phyloP scores from a whole-genome alignment of 2,329 filamentous ascomycete genomes.

The Macrophomina tecta region DNA sequence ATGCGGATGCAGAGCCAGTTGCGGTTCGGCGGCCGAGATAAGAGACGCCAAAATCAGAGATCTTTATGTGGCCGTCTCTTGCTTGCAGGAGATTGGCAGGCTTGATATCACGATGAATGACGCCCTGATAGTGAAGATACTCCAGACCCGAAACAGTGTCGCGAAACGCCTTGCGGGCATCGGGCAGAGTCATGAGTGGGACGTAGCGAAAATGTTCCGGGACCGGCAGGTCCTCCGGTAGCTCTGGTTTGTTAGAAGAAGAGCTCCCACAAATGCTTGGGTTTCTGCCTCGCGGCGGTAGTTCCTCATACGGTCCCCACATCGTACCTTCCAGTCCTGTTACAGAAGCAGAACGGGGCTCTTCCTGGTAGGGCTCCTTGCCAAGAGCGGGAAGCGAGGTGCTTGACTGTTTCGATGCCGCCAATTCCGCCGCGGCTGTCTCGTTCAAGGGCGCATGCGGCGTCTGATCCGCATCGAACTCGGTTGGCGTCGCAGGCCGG shows the following conservation, averaged over 20 bases:
- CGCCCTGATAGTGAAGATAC: constrained; percentile 71
- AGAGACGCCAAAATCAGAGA: constrained; percentile 97
- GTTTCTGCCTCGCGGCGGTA: constrained; percentile 68
- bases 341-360: constrained; percentile 31
- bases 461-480: constrained; percentile 26
- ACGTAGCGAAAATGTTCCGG: constrained; percentile 93
- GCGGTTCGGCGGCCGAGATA: constrained; percentile 90
- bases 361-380: constrained; percentile 11
- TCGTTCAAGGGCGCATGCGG: constrained; percentile 28
- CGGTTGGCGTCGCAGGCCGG: constrained; percentile 16
- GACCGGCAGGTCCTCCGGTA: constrained; percentile 70
- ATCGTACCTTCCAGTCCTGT: constrained; percentile 77
- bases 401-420: constrained; percentile 25
- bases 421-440: constrained; percentile 9
- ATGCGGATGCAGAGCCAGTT: constrained; percentile 70
- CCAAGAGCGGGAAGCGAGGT: constrained; percentile 26
- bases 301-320: constrained; percentile 72
- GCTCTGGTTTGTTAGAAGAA: constrained; percentile 55
- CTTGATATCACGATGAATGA: constrained; percentile 59
- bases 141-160: constrained; percentile 93
- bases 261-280: constrained; percentile 82
- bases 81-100: constrained; percentile 88
- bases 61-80: constrained; percentile 85
- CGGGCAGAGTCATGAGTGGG: constrained; percentile 85
- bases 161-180: constrained; percentile 83